Base-by-base conservation (phyloP, 768 basidiomycete species). In the Phanerochaete carnosa region DNA sequence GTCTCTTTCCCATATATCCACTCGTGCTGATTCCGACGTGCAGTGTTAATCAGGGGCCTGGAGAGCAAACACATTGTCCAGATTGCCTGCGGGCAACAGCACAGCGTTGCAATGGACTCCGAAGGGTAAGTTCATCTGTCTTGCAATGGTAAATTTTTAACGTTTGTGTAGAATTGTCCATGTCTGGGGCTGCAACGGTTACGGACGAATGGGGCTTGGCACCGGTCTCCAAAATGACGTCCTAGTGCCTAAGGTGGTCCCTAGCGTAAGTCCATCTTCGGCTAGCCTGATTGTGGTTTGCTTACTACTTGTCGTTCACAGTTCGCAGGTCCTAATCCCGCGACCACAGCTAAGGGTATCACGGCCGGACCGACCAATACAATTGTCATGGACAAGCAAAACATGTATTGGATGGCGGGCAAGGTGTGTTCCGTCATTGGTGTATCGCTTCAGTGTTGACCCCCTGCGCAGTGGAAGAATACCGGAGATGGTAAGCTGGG, bases 111-210 rank as follows among this genome's bases (percentile, higher is more conserved):
- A 0, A 72, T 97, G 3, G 93, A 92, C 71, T 76, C 81, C 5
- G 82, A 87, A 32, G 93, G 94, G 90, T 86, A 63, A 54, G 55
- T 47, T 55, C 26, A 53, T 22, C 22, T 12, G 19, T 8, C 33
- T n/a, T n/a, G 28, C 51, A 5, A 52, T 11, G 32, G 19, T 32
- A 33, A 15, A 19, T 25, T 39, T 35, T 16, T 26, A 23, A 53
- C 46, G 60, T 32, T 37, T 43, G 33, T 63, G n/a, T 45, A 93
- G 92, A 0, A 72, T 86, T 54, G 88, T 92, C 7, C 91, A 90
- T 66, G 87, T 89, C 6, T 95, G 92, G 90, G 93, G 92, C 5
- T 93, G 89, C 69, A 92, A 92, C 60, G 92, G 92, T 9, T 96
- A 97, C 70, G 95, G 94, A 64, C 86, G 96, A 19, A 81, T 95